These are phyloP conservation scores for Ganoderma lingzhi DNA, from an alignment of 1,284 basidiomycete species.

Conservation along the genomic window DNA sequence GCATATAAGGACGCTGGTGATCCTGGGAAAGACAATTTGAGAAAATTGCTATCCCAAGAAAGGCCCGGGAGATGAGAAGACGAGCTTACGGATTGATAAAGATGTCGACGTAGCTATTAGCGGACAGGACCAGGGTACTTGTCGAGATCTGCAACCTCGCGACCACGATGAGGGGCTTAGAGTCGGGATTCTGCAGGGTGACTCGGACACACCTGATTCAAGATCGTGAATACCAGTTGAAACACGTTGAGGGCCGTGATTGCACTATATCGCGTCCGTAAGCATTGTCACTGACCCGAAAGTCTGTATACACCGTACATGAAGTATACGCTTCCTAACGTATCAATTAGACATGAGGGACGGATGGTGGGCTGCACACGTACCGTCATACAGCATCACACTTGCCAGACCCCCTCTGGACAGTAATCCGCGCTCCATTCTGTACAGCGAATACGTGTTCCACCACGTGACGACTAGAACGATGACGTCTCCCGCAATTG, in stretches of 20 bases:
- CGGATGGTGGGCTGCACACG: not conserved
- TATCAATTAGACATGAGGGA: not conserved
- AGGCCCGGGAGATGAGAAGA: not conserved
- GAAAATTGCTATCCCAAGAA: not conserved
- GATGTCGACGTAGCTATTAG: not conserved
- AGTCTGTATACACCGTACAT: not conserved
- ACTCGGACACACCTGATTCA: not conserved
- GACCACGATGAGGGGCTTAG: not conserved
- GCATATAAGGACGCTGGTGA: not conserved
- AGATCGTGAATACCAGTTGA: not conserved
- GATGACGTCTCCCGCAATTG: not conserved
- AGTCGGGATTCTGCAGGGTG: not conserved
- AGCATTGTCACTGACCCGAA: not conserved
- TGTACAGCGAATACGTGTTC: not conserved
- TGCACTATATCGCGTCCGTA: not conserved
- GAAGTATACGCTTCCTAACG: not conserved
- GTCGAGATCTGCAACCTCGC: not conserved
- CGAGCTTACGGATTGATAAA: not conserved
- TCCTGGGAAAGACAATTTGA: not conserved
- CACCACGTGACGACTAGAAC: not conserved
- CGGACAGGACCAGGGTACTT: not conserved
- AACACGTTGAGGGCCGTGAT: not conserved
- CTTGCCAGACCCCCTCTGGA: not conserved
- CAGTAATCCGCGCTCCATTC: not conserved
- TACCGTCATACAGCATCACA: not conserved